Percentiles rank a stretch among this genome's conserved stretches.
Conservation (phyloP, 78 protist species). For the Dictyostelium brefeldianum region DNA sequence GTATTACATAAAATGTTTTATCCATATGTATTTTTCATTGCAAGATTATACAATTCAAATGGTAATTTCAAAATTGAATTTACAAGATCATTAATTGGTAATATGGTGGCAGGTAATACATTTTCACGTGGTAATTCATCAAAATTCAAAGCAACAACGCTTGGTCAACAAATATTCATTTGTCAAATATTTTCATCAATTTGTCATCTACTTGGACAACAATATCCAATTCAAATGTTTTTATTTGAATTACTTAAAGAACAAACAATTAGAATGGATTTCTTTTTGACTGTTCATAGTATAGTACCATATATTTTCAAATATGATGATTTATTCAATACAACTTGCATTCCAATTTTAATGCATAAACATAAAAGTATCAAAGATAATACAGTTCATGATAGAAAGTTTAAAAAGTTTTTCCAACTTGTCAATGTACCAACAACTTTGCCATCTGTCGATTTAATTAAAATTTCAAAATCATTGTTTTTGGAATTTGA, state of each 20-base stretch:
- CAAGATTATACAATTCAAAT: background rate
- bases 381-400: background rate
- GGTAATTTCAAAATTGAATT: background rate
- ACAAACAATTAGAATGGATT: conserved; percentile 1
- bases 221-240: background rate
- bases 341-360: background rate
- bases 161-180: background rate
- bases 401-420: background rate
- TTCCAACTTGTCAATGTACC: background rate
- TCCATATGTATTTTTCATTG: background rate
- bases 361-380: background rate
- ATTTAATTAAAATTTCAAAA: background rate
- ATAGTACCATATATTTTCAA: background rate
- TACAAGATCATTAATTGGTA: background rate
- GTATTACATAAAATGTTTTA: background rate
- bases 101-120: background rate
- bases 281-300: background rate
- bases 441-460: background rate
- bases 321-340: background rate
- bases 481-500: background rate
- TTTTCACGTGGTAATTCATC: too few relatives aligned
- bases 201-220: background rate
- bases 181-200: conserved; percentile 8
- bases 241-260: background rate
- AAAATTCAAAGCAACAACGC: too few relatives aligned